phyloP scores from a whole-genome alignment of 257 asterid genomes.

The Lycium ferocissimum region DNA sequence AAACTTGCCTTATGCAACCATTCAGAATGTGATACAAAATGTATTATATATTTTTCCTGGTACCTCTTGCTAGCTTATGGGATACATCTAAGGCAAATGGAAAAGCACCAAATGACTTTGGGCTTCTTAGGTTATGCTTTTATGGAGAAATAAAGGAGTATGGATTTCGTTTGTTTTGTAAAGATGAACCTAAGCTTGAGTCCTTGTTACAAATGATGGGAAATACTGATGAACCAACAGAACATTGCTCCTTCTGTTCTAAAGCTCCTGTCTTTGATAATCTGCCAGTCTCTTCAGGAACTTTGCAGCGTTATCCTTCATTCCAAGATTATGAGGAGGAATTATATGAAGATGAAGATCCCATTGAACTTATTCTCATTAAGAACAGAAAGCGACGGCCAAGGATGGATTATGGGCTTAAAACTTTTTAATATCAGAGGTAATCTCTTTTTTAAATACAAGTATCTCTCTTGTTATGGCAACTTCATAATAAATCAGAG shows the following conservation, averaged over 20 bases:
- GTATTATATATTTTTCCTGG: neutral
- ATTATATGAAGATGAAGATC: no score
- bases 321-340: no score
- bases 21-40: neutral
- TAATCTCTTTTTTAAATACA: neutral
- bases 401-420: no score
- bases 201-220: neutral
- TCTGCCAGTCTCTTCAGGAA: neutral
- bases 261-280: no score
- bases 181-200: neutral
- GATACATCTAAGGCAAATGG: neutral
- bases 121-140: neutral
- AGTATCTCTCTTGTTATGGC: neutral
- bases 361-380: no score
- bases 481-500: no score
- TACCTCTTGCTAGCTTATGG: neutral
- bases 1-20: neutral
- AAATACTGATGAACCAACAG: neutral
- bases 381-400: no score
- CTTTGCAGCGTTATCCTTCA: neutral
- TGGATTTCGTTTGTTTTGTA: neutral
- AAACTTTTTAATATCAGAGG: no score
- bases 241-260: no score
- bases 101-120: constrained; percentile 6
- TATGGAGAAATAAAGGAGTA: neutral